Evolutionary conservation across 306 rosid species (phyloP).

Genomic region (Begonia loranthoides): DNA sequence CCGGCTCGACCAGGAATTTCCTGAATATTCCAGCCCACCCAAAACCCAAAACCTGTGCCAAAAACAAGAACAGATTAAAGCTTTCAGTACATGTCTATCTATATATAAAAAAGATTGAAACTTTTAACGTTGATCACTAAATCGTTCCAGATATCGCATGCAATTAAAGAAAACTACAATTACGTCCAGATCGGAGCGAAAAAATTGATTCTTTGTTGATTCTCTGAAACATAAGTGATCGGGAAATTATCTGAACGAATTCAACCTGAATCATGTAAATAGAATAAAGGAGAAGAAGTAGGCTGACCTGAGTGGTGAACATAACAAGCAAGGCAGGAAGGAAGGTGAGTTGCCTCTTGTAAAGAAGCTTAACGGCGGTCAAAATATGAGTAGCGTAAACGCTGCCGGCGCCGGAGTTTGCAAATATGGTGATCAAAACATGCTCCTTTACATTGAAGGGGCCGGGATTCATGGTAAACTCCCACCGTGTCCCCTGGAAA

Average conservation of each 20-base stretch:
- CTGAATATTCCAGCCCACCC: slow-evolving; percentile 80
- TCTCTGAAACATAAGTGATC: background rate
- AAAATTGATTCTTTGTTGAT: background rate
- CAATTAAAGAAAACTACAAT: too few species aligned
- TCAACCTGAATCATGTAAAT: background rate
- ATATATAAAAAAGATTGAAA: too few species aligned
- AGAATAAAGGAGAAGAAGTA: background rate
- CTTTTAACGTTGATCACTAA: too few species aligned
- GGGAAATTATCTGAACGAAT: background rate
- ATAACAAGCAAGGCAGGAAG: slow-evolving; percentile 58
- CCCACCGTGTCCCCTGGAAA: slow-evolving; percentile 32
- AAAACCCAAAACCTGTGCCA: slow-evolving; percentile 38
- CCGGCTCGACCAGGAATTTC: slow-evolving; percentile 62
- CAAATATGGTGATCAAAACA: slow-evolving; percentile 79
- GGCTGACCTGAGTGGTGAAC: slow-evolving; percentile 75
- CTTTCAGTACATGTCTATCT: background rate
- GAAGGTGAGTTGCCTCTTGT: slow-evolving; percentile 37
- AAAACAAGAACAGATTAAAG: slow-evolving; percentile 2
- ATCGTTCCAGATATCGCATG: too few species aligned
- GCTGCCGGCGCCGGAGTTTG: slow-evolving; percentile 59
- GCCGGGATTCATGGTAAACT: slow-evolving; percentile 67
- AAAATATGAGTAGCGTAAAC: slow-evolving; percentile 70
- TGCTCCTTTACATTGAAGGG: slow-evolving; percentile 82
- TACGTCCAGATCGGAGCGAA: too few species aligned
- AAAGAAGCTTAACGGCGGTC: slow-evolving; percentile 61